A percentile compares a stretch with the other conserved stretches of the same genome.
phyloP scores from a whole-genome alignment of 768 basidiomycete genomes.

The Auriscalpium microsporum region DNA sequence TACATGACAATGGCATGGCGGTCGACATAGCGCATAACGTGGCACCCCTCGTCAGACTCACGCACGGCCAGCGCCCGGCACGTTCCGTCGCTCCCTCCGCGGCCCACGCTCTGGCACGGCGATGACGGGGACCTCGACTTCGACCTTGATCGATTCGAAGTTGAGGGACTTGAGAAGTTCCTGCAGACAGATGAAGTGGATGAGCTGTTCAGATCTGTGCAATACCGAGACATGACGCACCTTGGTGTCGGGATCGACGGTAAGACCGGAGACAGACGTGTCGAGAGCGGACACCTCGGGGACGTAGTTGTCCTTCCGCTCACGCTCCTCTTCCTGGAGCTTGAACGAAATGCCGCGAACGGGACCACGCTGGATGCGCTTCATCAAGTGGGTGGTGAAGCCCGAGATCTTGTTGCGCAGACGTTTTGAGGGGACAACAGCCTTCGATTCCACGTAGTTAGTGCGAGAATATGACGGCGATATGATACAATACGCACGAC shows the following conservation, averaged over 20 bases:
- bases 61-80: constrained; percentile 69
- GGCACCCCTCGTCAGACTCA: constrained; percentile 8
- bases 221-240: constrained; percentile 34
- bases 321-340: constrained; percentile 98
- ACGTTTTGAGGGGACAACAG: constrained; percentile 94
- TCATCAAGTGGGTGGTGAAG: constrained; percentile 99
- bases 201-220: not conserved
- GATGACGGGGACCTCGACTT: constrained; percentile 54
- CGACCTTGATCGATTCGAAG: constrained; percentile 87
- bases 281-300: constrained; percentile 97
- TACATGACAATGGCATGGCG: not conserved
- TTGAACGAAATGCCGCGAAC: constrained; percentile 99
- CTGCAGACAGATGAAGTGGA: constrained; percentile 29
- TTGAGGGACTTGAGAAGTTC: constrained; percentile 86
- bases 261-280: constrained; percentile 55
- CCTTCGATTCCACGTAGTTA: constrained; percentile 33
- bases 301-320: constrained; percentile 98
- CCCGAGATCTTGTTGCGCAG: constrained; percentile 99
- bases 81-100: constrained; percentile 67
- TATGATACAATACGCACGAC: constrained; percentile 48
- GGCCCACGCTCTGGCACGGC: constrained; percentile 62
- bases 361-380: constrained; percentile 96
- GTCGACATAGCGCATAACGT: not conserved
- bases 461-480: not conserved
- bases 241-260: constrained; percentile 92